A percentile compares a stretch with the other conserved stretches of the same genome.
phyloP scores from a whole-genome alignment of 192 early-diverging fungal species.

The Oehlia diaphana region DNA sequence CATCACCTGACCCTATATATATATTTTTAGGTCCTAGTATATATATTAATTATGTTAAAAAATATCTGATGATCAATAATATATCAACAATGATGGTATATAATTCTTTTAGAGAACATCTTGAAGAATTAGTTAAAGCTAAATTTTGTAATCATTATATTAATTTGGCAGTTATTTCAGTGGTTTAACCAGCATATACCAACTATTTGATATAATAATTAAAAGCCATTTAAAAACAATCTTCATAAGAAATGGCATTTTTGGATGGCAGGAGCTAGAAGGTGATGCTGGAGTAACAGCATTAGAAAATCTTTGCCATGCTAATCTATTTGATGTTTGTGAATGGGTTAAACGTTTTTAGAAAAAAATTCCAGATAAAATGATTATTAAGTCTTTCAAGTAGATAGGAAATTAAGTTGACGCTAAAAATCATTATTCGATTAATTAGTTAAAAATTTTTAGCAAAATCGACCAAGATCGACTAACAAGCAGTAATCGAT shows the following conservation, averaged over 20 bases:
- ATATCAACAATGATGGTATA: background rate
- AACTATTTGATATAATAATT: slow-evolving; percentile 6
- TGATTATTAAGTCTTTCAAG: background rate
- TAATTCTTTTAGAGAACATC: background rate
- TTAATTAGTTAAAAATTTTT: no score
- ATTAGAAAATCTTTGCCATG: background rate
- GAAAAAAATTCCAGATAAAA: background rate
- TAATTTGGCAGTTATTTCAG: slow-evolving; percentile 7
- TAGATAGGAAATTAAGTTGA: no score
- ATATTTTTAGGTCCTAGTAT: no score
- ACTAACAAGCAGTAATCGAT: no score
- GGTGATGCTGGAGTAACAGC: background rate
- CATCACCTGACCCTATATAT: no score
- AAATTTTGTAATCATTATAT: background rate
- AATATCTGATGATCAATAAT: no score
- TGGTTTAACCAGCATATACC: slow-evolving; percentile 11
- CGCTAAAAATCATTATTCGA: no score
- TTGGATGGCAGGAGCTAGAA: background rate
- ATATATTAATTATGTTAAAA: background rate
- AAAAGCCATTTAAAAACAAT: slow-evolving; percentile 13
- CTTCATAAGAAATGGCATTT: background rate
- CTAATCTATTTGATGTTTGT: background rate
- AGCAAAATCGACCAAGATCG: no score
- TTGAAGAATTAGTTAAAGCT: background rate
- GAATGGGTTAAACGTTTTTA: background rate